A percentile compares a stretch with the other conserved stretches of the same genome.
phyloP scores from a whole-genome alignment of 331 rosid genomes.

The Malus hybrid region DNA sequence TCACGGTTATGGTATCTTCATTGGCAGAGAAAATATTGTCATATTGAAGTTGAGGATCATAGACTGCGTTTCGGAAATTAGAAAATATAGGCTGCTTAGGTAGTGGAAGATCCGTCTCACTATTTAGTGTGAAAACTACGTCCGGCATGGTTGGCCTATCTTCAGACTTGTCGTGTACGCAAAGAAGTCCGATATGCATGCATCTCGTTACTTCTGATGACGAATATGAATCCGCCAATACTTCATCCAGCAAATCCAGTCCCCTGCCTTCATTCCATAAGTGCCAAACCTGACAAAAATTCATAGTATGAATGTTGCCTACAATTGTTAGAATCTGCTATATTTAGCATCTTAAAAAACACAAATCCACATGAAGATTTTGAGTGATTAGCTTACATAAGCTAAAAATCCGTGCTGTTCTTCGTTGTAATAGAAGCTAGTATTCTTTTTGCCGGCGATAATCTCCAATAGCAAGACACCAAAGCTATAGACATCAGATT shows the following conservation, averaged over 20 bases:
- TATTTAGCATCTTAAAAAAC: background rate
- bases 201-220: conserved; percentile 8
- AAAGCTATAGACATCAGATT: conserved; percentile 34
- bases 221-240: background rate
- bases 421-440: conserved; percentile 3
- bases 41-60: background rate
- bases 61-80: background rate
- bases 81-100: conserved; percentile 12
- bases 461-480: conserved; percentile 31
- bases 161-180: conserved; percentile 11
- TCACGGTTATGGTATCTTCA: conserved; percentile 1
- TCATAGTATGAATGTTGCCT: background rate
- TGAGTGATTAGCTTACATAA: conserved; percentile 14
- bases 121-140: conserved; percentile 11
- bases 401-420: conserved; percentile 11
- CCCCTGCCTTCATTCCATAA: conserved; percentile 21
- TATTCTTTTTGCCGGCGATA: conserved; percentile 18
- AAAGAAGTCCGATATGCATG: conserved; percentile 18
- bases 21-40: background rate
- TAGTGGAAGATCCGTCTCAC: background rate
- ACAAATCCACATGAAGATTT: background rate
- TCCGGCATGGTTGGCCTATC: conserved; percentile 25
- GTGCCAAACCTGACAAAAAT: conserved; percentile 19
- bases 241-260: conserved; percentile 1
- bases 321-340: background rate